These are phyloP conservation scores for Terfezia boudieri DNA, from an alignment of 495 filamentous ascomycete genomes.

Conservation along the genomic window DNA sequence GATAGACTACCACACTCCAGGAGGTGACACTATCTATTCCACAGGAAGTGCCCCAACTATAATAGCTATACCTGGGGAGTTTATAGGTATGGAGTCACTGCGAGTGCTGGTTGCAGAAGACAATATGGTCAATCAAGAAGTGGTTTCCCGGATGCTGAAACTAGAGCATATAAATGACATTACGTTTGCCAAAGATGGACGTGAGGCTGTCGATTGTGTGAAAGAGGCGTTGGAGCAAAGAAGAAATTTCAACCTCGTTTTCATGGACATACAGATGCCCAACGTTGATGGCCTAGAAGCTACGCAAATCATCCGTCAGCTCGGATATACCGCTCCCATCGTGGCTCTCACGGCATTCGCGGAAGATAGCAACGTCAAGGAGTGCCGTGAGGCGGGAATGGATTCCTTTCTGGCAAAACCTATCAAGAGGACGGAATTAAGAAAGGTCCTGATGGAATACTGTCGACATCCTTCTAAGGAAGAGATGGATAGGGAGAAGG, in stretches of 20 bases:
- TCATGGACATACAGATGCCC: conserved; percentile 43
- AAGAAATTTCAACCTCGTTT: conserved; percentile 13
- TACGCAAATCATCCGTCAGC: conserved; percentile 63
- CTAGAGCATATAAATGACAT: conserved; percentile 50
- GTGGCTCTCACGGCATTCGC: conserved; percentile 79
- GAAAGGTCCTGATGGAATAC: conserved; percentile 39
- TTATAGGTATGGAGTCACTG: conserved; percentile 28
- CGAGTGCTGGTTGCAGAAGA: conserved; percentile 85
- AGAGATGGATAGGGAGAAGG: too few species aligned
- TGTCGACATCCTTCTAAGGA: too few species aligned
- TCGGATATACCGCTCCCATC: conserved; percentile 75
- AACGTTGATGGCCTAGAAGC: conserved; percentile 76
- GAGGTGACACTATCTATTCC: background rate
- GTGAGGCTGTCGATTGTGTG: conserved; percentile 70
- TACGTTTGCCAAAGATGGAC: conserved; percentile 64
- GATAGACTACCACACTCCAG: background rate
- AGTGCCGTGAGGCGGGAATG: conserved; percentile 35
- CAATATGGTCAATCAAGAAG: conserved; percentile 86
- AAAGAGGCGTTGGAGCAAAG: conserved; percentile 55
- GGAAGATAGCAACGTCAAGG: conserved; percentile 71
- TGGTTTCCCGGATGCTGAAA: conserved; percentile 56
- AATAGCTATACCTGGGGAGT: background rate
- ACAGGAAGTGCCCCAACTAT: background rate
- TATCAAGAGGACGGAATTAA: conserved; percentile 59
- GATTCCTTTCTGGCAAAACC: conserved; percentile 46